phyloP scores from a whole-genome alignment of 345 rosid species.

The Bretschneidera sinensis region DNA sequence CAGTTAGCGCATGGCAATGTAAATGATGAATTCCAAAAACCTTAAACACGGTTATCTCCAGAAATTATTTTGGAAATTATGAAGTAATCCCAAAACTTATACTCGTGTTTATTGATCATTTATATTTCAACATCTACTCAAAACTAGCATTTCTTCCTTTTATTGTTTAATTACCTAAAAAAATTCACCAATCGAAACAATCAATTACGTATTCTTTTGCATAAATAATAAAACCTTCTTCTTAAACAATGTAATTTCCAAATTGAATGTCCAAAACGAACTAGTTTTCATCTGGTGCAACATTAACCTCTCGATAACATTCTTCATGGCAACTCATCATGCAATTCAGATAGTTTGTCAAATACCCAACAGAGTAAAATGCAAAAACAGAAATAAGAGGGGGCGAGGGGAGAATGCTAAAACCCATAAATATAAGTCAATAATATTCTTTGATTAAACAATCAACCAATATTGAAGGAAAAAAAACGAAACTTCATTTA shows the following conservation, averaged over 20 bases:
- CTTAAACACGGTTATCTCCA: too few relatives aligned
- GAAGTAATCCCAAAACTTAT: too few relatives aligned
- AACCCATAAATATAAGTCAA: too few relatives aligned
- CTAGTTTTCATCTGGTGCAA: neutral
- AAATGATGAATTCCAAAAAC: too few relatives aligned
- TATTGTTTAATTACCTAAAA: too few relatives aligned
- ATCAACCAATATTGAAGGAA: too few relatives aligned
- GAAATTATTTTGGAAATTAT: too few relatives aligned
- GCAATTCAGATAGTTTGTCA: neutral
- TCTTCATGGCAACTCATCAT: slow-evolving; percentile 18
- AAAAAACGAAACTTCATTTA: too few relatives aligned
- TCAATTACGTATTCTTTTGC: neutral
- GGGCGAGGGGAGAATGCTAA: neutral
- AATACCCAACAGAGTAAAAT: neutral
- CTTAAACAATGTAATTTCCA: neutral
- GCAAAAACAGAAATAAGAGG: slow-evolving; percentile 8
- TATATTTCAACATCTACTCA: neutral
- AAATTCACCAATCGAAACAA: neutral
- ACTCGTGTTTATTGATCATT: too few relatives aligned
- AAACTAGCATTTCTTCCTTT: neutral
- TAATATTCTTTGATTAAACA: too few relatives aligned
- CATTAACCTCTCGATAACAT: slow-evolving; percentile 12
- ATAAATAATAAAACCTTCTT: slow-evolving; percentile 5
- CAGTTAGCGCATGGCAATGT: neutral
- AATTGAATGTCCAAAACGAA: neutral